Conservation (phyloP, 2,329 filamentous ascomycete genomes). For the Colletotrichum tamarilloi region DNA sequence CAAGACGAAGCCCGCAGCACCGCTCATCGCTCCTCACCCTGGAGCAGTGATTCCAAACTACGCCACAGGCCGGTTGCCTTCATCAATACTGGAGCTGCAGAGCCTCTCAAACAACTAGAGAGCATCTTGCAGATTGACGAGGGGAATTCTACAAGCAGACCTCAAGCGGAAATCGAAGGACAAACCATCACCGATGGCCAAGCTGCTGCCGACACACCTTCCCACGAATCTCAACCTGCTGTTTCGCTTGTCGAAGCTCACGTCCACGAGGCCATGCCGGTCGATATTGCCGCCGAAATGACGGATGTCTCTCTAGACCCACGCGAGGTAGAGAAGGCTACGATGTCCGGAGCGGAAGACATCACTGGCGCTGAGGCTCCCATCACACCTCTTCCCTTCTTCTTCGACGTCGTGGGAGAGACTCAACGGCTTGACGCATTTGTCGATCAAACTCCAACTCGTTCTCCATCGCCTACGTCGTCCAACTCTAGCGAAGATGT, state of each 20-base stretch:
- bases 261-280: background rate
- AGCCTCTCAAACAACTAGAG: constrained; percentile 59
- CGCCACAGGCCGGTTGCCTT: constrained; percentile 63
- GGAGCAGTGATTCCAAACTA: constrained; percentile 53
- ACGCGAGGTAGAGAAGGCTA: background rate
- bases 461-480: constrained; percentile 36
- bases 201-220: background rate
- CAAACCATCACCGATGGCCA: background rate
- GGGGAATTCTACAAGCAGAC: background rate
- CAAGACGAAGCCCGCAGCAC: constrained; percentile 41
- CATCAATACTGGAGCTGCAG: constrained; percentile 62
- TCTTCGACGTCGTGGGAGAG: constrained; percentile 51
- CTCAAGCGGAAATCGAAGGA: background rate
- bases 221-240: background rate
- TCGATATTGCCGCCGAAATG: background rate
- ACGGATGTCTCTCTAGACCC: background rate
- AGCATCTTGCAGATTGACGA: constrained; percentile 35
- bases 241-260: background rate
- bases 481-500: constrained; percentile 75
- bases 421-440: constrained; percentile 30
- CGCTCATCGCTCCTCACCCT: constrained; percentile 49
- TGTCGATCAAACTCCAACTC: background rate
- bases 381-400: constrained; percentile 42
- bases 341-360: background rate
- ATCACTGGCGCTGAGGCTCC: background rate